Percentiles rank a stretch among this genome's conserved stretches.
Evolutionary conservation across 768 basidiomycete genomes (phyloP).

Genomic region (Leccinum rimulosum): DNA sequence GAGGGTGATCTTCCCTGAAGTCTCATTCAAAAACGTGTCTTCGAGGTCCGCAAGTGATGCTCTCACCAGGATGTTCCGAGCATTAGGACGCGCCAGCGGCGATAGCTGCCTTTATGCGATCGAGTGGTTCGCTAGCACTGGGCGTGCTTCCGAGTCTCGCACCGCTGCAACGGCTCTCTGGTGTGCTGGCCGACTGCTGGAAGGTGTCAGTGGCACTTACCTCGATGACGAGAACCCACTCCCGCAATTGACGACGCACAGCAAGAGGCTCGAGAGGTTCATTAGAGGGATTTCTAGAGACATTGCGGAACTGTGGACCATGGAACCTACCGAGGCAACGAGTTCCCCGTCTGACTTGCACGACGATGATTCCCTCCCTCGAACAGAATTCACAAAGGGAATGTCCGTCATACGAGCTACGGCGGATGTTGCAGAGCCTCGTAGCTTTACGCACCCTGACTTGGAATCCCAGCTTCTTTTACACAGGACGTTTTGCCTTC

Average conservation of each 20-base stretch:
- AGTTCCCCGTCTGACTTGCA: conserved; percentile 14
- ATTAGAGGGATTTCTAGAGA: conserved; percentile 59
- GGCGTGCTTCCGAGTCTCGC: conserved; percentile 40
- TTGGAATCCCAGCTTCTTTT: conserved; percentile 54
- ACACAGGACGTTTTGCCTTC: conserved; percentile 70
- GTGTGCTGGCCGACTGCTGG: conserved; percentile 75
- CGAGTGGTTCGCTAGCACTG: conserved; percentile 74
- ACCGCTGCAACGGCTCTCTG: conserved; percentile 73
- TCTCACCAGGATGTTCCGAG: conserved; percentile 69
- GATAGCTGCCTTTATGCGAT: conserved; percentile 72
- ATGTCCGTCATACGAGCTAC: conserved; percentile 60
- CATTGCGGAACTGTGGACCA: conserved; percentile 73
- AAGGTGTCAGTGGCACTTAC: conserved; percentile 59
- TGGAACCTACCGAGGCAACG: conserved; percentile 32
- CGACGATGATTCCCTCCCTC: conserved; percentile 36
- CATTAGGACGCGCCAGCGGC: conserved; percentile 66
- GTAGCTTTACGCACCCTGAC: conserved; percentile 24
- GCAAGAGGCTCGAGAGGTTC: conserved; percentile 60
- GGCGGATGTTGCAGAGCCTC: conserved; percentile 43
- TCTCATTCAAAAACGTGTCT: conserved; percentile 53
- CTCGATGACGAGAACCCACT: conserved; percentile 32
- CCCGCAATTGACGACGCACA: conserved; percentile 17
- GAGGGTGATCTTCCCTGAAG: conserved; percentile 52
- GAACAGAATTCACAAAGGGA: conserved; percentile 67
- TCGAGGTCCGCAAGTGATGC: conserved; percentile 50